A percentile compares a stretch with the other conserved stretches of the same genome.
phyloP scores from a whole-genome alignment of 2,329 filamentous ascomycete genomes.

The Aspergillus carbonarius region DNA sequence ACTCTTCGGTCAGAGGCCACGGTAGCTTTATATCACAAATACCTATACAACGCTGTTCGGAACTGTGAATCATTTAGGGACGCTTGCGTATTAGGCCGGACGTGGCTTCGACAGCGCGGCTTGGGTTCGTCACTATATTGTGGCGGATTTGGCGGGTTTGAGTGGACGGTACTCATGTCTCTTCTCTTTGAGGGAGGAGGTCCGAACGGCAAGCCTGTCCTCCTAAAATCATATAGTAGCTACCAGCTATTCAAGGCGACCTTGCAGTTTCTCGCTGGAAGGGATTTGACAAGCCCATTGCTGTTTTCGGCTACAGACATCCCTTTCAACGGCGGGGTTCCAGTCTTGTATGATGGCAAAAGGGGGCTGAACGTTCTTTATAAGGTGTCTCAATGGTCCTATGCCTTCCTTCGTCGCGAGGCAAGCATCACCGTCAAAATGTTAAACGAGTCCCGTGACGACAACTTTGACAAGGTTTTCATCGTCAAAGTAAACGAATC shows the following conservation, averaged over 20 bases:
- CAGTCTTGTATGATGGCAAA: slow-evolving; percentile 74
- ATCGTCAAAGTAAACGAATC: slow-evolving; percentile 60
- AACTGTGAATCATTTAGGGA: slow-evolving; percentile 74
- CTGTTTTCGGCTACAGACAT: slow-evolving; percentile 37
- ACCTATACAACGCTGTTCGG: slow-evolving; percentile 68
- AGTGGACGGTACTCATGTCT: slow-evolving; percentile 81
- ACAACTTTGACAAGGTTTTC: slow-evolving; percentile 84
- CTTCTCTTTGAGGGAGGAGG: slow-evolving; percentile 77
- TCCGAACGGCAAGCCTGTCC: slow-evolving; percentile 65
- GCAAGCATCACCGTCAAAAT: slow-evolving; percentile 72
- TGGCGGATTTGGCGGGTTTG: slow-evolving; percentile 90
- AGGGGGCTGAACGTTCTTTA: slow-evolving; percentile 79
- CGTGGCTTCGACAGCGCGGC: slow-evolving; percentile 87
- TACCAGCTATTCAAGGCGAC: slow-evolving; percentile 94
- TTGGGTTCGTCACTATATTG: slow-evolving; percentile 67
- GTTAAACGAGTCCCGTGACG: slow-evolving; percentile 69
- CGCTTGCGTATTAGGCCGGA: slow-evolving; percentile 78
- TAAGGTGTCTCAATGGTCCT: slow-evolving; percentile 89
- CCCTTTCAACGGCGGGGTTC: slow-evolving; percentile 50
- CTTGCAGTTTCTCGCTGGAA: slow-evolving; percentile 78
- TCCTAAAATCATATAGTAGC: slow-evolving; percentile 80
- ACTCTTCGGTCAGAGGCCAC: slow-evolving; percentile 76
- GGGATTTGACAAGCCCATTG: slow-evolving; percentile 70
- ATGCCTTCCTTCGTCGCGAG: slow-evolving; percentile 68
- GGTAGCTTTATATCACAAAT: slow-evolving; percentile 70